A percentile compares a stretch with the other conserved stretches of the same genome.
These are phyloP conservation scores for Fusarium sp. DNA, from an alignment of 2,329 filamentous ascomycete species.

Conservation along the genomic window DNA sequence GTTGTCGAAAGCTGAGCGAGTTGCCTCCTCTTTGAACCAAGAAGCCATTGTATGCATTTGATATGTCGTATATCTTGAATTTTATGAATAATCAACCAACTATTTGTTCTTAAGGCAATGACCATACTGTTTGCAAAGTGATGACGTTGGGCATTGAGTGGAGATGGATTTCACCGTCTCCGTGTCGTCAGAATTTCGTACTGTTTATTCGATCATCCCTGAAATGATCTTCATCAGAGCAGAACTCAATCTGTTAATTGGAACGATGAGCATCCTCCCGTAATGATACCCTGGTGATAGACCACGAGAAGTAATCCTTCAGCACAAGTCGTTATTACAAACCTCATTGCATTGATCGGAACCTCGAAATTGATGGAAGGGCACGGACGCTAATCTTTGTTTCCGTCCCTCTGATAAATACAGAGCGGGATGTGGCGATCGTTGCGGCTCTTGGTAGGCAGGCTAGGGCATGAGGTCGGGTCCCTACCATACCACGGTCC, in stretches of 20 bases:
- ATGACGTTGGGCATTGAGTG: not conserved
- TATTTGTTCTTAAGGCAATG: not conserved
- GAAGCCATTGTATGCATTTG: not conserved
- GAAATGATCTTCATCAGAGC: no score
- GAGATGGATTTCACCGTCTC: not conserved
- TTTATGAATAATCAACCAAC: not conserved
- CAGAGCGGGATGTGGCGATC: constrained; percentile 19
- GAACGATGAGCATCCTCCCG: no score
- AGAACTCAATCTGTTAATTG: no score
- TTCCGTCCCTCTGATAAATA: no score
- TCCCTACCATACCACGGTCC: no score
- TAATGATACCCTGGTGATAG: no score
- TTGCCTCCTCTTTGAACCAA: constrained; percentile 3
- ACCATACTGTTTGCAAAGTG: not conserved
- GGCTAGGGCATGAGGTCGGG: not conserved
- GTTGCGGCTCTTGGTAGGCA: not conserved
- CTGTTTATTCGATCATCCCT: not conserved
- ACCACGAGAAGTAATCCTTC: not conserved
- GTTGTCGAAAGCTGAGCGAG: constrained; percentile 6
- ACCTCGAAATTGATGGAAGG: not conserved
- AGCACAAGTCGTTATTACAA: no score
- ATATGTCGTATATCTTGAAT: not conserved
- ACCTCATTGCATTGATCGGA: no score
- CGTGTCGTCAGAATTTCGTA: not conserved
- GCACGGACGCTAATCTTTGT: no score